Evolutionary conservation across 371 early-diverging fungal genomes (phyloP).

Genomic region (Funneliformis caledonium): DNA sequence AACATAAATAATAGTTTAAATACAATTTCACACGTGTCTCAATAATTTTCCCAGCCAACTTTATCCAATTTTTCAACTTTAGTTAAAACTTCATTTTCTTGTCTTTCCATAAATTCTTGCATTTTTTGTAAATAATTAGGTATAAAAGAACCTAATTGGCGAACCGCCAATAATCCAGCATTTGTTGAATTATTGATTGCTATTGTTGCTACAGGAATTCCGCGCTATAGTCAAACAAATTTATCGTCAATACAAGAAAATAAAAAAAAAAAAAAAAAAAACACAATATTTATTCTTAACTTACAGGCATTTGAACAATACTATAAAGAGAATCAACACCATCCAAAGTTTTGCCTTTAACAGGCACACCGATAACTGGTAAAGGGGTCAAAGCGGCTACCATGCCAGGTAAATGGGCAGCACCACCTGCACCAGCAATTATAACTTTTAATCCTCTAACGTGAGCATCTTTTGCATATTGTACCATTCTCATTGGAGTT

Average conservation of each 20-base stretch:
- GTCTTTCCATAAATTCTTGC: constrained; percentile 72
- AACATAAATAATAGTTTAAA: too few relatives aligned
- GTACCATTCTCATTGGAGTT: constrained; percentile 91
- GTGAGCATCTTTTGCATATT: constrained; percentile 87
- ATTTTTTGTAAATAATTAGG: constrained; percentile 78
- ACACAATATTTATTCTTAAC: constrained; percentile 43
- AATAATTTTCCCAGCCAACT: constrained; percentile 75
- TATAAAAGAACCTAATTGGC: constrained; percentile 84
- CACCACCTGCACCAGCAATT: constrained; percentile 97
- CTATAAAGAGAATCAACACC: constrained; percentile 95
- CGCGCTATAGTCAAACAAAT: constrained; percentile 64
- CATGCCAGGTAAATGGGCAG: constrained; percentile 98
- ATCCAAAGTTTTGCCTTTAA: constrained; percentile 88
- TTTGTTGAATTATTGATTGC: constrained; percentile 97
- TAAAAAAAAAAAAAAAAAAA: constrained; percentile 19
- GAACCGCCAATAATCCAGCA: constrained; percentile 92
- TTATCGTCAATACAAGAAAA: neutral
- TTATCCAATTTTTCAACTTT: constrained; percentile 81
- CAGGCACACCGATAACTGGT: constrained; percentile 97
- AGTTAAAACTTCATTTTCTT: constrained; percentile 82
- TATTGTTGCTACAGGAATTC: constrained; percentile 96
- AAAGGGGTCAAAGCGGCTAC: constrained; percentile 95
- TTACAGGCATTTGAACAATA: constrained; percentile 98
- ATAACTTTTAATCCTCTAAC: constrained; percentile 91
- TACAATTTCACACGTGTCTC: neutral